Evolutionary conservation across 2,329 filamentous ascomycete species (phyloP).

Genomic region (Colletotrichum australisinense): DNA sequence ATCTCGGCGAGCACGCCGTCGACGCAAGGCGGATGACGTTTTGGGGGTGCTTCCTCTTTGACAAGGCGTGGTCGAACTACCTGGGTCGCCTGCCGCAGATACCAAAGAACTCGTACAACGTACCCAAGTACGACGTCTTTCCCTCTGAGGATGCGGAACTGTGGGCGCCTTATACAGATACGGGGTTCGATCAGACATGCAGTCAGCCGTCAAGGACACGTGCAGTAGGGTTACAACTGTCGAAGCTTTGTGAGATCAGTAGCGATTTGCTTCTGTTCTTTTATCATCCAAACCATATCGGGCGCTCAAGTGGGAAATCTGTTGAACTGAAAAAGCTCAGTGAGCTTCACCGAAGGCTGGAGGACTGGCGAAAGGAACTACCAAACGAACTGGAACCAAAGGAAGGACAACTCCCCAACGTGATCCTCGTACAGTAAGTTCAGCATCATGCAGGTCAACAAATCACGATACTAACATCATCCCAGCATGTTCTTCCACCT

Average conservation of each 20-base stretch:
- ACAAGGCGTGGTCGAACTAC: constrained; percentile 99
- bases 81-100: constrained; percentile 91
- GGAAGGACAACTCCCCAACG: constrained; percentile 89
- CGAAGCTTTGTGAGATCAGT: constrained; percentile 90
- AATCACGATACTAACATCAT: constrained; percentile 37
- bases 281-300: constrained; percentile 82
- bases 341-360: constrained; percentile 88
- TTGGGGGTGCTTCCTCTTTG: constrained; percentile 98
- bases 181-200: constrained; percentile 77
- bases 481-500: constrained; percentile 96
- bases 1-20: constrained; percentile 82
- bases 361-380: constrained; percentile 87
- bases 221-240: constrained; percentile 84
- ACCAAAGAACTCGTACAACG: constrained; percentile 81
- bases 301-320: constrained; percentile 76
- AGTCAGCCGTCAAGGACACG: constrained; percentile 86
- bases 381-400: constrained; percentile 89
- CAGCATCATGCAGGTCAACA: too few species aligned
- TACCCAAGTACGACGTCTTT: constrained; percentile 91
- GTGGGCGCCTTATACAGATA: constrained; percentile 92
- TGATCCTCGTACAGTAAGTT: constrained; percentile 86
- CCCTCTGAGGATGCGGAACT: constrained; percentile 85
- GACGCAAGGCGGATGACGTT: constrained; percentile 93
- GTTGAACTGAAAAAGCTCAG: constrained; percentile 92
- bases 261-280: constrained; percentile 90